phyloP scores from a whole-genome alignment of 768 basidiomycete species.

The Basidioascus undulatus region DNA sequence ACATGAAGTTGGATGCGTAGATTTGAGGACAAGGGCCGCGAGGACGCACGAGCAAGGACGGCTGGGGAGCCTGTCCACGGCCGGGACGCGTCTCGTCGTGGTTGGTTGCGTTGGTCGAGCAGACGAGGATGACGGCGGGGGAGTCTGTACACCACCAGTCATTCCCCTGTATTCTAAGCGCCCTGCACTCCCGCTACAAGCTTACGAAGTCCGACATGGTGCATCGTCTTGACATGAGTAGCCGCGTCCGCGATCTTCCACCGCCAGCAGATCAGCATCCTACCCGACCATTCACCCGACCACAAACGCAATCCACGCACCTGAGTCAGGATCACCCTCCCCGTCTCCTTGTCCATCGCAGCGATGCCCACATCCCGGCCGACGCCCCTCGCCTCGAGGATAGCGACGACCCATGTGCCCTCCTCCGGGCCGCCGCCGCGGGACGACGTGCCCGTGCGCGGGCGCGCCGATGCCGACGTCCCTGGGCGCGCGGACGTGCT shows the following conservation, averaged over 20 bases:
- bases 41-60: too few relatives aligned
- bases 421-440: background rate
- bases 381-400: slow-evolving; percentile 21
- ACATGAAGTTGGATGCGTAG: too few relatives aligned
- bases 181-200: too few relatives aligned
- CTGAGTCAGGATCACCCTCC: slow-evolving; percentile 51
- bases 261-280: background rate
- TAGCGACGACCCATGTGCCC: slow-evolving; percentile 2
- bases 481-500: too few relatives aligned
- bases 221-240: slow-evolving; percentile 68
- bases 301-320: slow-evolving; percentile 19
- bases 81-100: too few relatives aligned
- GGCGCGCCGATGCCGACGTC: too few relatives aligned
- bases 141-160: slow-evolving; percentile 21
- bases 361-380: slow-evolving; percentile 71
- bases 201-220: slow-evolving; percentile 64
- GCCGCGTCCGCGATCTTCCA: slow-evolving; percentile 55
- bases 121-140: slow-evolving; percentile 48
- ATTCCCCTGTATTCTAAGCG: too few relatives aligned
- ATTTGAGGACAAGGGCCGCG: too few relatives aligned
- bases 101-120: slow-evolving; percentile 43
- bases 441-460: background rate
- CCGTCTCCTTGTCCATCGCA: slow-evolving; percentile 56
- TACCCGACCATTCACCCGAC: background rate
- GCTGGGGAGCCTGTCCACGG: too few relatives aligned